Evolutionary conservation across 495 filamentous ascomycete species (phyloP).

Genomic region (Polyplosphaeria fusca): DNA sequence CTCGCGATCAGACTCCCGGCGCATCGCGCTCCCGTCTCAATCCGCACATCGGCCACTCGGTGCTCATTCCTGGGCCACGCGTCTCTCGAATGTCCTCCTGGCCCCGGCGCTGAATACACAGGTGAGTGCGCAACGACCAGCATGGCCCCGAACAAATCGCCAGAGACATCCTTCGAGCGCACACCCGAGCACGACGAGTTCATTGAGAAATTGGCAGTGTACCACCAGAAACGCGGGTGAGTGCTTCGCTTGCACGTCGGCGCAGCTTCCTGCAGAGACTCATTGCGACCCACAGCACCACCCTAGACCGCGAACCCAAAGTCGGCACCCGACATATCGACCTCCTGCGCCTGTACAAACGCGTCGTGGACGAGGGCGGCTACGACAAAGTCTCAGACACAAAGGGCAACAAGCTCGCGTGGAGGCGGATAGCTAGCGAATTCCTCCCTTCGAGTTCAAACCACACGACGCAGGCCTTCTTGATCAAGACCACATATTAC

Average conservation of each 20-base stretch:
- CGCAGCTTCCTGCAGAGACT: constrained; percentile 3
- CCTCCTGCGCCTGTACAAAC: constrained; percentile 65
- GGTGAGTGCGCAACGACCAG: not conserved
- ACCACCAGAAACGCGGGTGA: constrained; percentile 67
- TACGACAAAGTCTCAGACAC: constrained; percentile 67
- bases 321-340: constrained; percentile 69
- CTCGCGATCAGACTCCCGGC: not conserved
- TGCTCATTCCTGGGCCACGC: not conserved
- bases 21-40: not conserved
- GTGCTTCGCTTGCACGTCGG: constrained; percentile 22
- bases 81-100: not conserved
- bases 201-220: constrained; percentile 60
- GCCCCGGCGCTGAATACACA: not conserved
- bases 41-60: not conserved
- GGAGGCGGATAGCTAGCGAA: constrained; percentile 67
- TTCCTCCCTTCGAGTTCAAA: constrained; percentile 61
- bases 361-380: constrained; percentile 66
- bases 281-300: constrained; percentile 48
- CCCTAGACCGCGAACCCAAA: constrained; percentile 68
- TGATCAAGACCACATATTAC: constrained; percentile 78
- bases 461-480: constrained; percentile 68
- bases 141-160: constrained; percentile 45
- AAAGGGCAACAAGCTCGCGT: constrained; percentile 73
- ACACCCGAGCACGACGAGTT: constrained; percentile 67
- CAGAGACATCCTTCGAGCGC: constrained; percentile 48